Conservation (phyloP, 2,329 filamentous ascomycete species). For the Davidsoniella virescens region DNA sequence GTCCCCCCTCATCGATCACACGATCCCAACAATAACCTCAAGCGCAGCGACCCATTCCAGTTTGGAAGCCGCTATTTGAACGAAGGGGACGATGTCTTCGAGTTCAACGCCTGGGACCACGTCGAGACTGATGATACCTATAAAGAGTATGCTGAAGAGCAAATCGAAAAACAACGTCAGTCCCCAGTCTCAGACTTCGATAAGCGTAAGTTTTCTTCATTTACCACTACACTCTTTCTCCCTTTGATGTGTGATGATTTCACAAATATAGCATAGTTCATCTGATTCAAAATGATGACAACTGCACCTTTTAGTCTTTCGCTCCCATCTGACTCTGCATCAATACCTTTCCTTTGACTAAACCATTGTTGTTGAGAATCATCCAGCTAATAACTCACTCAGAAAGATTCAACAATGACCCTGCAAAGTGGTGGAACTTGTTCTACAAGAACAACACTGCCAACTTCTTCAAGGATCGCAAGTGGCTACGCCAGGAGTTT, state of each 20-base stretch:
- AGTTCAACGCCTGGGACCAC: constrained; percentile 98
- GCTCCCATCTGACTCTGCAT: constrained; percentile 50
- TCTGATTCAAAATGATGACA: constrained; percentile 51
- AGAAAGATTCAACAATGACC: constrained; percentile 75
- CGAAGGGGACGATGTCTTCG: constrained; percentile 76
- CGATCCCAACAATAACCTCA: constrained; percentile 56
- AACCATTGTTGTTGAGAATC: constrained; percentile 8
- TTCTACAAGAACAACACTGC: constrained; percentile 97
- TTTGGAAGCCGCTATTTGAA: constrained; percentile 81
- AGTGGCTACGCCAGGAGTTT: constrained; percentile 95
- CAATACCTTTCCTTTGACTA: constrained; percentile 13
- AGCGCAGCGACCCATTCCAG: constrained; percentile 82
- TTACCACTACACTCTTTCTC: constrained; percentile 11
- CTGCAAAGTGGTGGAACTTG: constrained; percentile 92
- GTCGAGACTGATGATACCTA: constrained; percentile 85
- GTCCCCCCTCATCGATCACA: constrained; percentile 52
- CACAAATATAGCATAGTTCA: constrained; percentile 49
- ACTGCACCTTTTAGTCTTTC: constrained; percentile 47
- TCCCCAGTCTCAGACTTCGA: constrained; percentile 87
- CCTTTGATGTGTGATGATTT: constrained; percentile 37
- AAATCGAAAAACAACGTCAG: constrained; percentile 71
- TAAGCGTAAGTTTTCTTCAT: constrained; percentile 40
- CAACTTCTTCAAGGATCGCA: constrained; percentile 98
- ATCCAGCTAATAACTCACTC: constrained; percentile 14
- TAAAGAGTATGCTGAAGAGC: constrained; percentile 67